Base-by-base conservation (phyloP, 352 stramenopile species). In the Phytophthora sp. region DNA sequence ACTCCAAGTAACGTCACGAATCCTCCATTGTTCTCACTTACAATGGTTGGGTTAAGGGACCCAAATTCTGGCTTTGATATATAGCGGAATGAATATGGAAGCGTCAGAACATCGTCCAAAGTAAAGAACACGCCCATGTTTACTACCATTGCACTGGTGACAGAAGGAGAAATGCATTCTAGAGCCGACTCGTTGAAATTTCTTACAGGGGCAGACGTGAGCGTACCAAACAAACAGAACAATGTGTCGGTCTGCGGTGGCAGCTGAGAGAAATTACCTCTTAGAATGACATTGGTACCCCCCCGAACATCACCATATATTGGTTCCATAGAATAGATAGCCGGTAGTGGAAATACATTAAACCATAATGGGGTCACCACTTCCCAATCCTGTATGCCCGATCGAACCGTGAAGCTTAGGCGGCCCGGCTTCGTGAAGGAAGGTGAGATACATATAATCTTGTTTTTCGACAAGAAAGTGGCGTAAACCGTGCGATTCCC, bases 31-130 rank as follows among this genome's bases (percentile, higher is more conserved):
- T 34, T 27, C 20, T 82, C 69, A 9, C 37, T 66, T 4, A 84
- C 43, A 39, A 76, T 55, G 1, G 27, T 21, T 28, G 73, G 73
- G n/a, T 13, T 37, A 5, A 75, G 17, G 4, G 44, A 60, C 18
- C 43, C 21, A 46, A 84, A 76, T 7, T 58, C 32, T 2, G 58
- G 34, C 15, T 62, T 32, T 15, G 23, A 24, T 3, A 38, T 44
- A 37, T 84, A 86, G 12, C 66, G 69, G 32, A 84, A 86, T 5
- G 8, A 34, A 23, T 66, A 82, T 1, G 64, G 54, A 5, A 77
- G 42, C 15, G 13, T 4, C 2, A 66, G 13, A 4, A 76, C 17
- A 54, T 84, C 69, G 4, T 63, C 38, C 1, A 13, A 6, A 32
- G 55, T 35, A 24, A 80, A 74, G 24, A 75, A 69, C 4, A 84